Evolutionary conservation across 257 asterid genomes (phyloP).

Genomic region (Paulownia fortunei): DNA sequence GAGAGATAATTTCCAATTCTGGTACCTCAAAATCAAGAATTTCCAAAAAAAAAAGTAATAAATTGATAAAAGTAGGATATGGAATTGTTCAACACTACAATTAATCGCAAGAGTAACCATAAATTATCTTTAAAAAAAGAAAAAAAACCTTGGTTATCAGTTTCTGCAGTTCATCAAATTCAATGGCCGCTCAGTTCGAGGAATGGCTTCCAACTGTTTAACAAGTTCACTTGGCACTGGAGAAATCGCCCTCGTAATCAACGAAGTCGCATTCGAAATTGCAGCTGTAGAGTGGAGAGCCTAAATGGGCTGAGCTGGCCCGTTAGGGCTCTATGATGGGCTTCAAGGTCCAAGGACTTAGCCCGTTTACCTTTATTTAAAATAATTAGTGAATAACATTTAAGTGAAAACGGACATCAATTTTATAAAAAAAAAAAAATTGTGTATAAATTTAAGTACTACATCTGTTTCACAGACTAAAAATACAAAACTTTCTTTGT

Average conservation of each 20-base stretch:
- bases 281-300: background rate
- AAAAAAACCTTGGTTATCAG: background rate
- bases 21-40: background rate
- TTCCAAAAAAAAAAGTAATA: background rate
- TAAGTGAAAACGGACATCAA: no score
- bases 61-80: background rate
- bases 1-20: background rate
- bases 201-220: background rate
- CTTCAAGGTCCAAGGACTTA: background rate
- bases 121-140: background rate
- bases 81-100: background rate
- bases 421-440: no score
- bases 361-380: no score
- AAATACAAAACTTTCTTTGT: no score
- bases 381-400: background rate
- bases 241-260: background rate
- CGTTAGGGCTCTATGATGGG: background rate
- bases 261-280: background rate
- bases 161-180: slow-evolving; percentile 15
- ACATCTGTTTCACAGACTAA: no score
- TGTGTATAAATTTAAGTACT: no score
- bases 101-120: background rate
- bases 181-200: background rate
- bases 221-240: background rate
- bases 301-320: background rate